phyloP scores from a whole-genome alignment of 768 basidiomycete species.

The Udeniomyces megalosporus region DNA sequence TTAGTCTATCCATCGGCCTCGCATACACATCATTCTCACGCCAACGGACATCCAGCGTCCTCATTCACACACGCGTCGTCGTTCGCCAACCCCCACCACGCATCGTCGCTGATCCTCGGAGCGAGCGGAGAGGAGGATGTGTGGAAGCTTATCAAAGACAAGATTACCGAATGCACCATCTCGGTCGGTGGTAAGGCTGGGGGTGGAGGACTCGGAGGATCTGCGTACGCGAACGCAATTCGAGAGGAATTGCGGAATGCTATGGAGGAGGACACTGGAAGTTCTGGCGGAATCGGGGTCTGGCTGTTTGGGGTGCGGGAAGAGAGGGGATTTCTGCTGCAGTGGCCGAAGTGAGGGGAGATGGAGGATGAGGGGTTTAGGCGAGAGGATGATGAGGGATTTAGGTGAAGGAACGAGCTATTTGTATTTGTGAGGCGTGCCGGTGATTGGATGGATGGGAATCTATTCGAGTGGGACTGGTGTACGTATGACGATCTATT shows the following conservation, averaged over 20 bases:
- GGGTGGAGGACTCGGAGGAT: background rate
- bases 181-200: background rate
- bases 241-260: conserved; percentile 8
- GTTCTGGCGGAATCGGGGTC: background rate
- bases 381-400: no score
- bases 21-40: no score
- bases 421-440: no score
- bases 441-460: no score
- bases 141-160: conserved; percentile 8
- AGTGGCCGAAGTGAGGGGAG: background rate
- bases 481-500: no score
- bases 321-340: conserved; percentile 1
- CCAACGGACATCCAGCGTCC: background rate
- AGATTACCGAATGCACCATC: background rate
- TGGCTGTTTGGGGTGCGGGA: conserved; percentile 9
- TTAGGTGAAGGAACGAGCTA: no score
- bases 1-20: background rate
- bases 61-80: background rate
- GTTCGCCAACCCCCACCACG: background rate
- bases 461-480: no score
- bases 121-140: background rate
- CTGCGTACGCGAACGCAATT: conserved; percentile 6
- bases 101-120: background rate
- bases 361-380: no score
- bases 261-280: background rate